Evolutionary conservation across 1,284 basidiomycete genomes (phyloP).

Genomic region (Cryptococcus hybrid): DNA sequence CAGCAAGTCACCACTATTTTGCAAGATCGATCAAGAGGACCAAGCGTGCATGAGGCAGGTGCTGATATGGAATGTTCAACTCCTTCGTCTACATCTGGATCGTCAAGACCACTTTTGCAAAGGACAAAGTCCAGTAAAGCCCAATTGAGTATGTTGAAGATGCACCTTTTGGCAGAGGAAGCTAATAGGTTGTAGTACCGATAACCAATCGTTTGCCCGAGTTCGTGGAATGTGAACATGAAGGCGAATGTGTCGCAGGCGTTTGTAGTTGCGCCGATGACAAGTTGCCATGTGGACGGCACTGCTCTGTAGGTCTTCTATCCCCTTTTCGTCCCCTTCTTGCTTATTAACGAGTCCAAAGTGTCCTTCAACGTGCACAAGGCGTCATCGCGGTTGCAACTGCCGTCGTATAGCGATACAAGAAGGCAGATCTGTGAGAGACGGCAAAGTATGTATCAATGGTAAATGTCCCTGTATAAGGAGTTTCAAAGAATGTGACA

Average conservation of each 20-base stretch:
- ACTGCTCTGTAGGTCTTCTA: slow-evolving; percentile 8
- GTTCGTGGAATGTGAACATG: slow-evolving; percentile 9
- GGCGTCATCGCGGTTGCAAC: background rate
- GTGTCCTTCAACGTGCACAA: background rate
- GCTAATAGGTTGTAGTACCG: background rate
- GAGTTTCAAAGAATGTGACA: slow-evolving; percentile 13
- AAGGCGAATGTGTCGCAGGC: slow-evolving; percentile 8
- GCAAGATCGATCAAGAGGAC: background rate
- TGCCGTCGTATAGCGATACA: background rate
- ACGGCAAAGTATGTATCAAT: slow-evolving; percentile 4
- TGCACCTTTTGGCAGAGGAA: too few species aligned
- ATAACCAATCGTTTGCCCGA: background rate
- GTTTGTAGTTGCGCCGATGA: slow-evolving; percentile 8
- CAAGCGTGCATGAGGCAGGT: too few species aligned
- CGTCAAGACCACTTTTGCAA: too few species aligned
- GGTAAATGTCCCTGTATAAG: slow-evolving; percentile 14
- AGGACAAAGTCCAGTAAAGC: too few species aligned
- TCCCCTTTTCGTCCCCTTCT: background rate
- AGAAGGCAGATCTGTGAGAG: background rate
- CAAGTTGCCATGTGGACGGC: slow-evolving; percentile 12
- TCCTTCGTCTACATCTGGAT: too few species aligned
- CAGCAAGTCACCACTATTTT: background rate
- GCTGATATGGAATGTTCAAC: too few species aligned
- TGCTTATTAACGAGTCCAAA: background rate
- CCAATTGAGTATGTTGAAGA: too few species aligned